Evolutionary conservation across 164 flowering plant genomes (phyloP).

Genomic region (Malania oleifera): DNA sequence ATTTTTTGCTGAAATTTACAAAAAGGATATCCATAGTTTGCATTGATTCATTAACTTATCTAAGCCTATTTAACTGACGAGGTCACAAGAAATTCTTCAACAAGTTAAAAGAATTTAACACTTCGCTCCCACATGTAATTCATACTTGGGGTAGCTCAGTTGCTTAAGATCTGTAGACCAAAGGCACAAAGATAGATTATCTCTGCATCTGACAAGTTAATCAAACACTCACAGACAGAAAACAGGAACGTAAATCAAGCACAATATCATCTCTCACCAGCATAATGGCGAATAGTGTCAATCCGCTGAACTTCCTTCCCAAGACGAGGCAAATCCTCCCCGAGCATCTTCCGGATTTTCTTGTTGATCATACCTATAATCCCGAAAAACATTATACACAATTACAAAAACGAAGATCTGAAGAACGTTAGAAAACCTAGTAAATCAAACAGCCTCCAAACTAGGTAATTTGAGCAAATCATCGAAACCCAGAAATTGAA

Average conservation of each 20-base stretch:
- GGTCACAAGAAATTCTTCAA: too few species aligned
- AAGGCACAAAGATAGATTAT: not conserved
- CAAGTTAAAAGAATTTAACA: too few species aligned
- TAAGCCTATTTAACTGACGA: too few species aligned
- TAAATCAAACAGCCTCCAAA: not conserved
- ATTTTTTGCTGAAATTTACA: too few species aligned
- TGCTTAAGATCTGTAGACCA: not conserved
- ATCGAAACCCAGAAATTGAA: not conserved
- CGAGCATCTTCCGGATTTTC: slow-evolving; percentile 11
- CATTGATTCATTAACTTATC: too few species aligned
- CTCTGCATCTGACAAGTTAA: not conserved
- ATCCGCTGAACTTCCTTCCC: slow-evolving; percentile 24
- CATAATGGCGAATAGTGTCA: slow-evolving; percentile 21
- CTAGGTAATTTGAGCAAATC: too few species aligned
- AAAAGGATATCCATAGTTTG: too few species aligned
- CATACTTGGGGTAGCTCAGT: too few species aligned
- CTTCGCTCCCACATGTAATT: too few species aligned
- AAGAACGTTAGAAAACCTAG: not conserved
- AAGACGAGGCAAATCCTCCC: slow-evolving; percentile 23
- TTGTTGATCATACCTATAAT: slow-evolving; percentile 14
- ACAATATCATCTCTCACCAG: slow-evolving; percentile 21
- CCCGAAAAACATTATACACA: not conserved
- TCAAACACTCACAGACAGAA: not conserved
- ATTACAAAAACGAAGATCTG: not conserved
- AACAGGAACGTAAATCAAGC: not conserved